These are phyloP conservation scores for Neoboletus subvelutipes DNA, from an alignment of 768 basidiomycete species.

Conservation along the genomic window DNA sequence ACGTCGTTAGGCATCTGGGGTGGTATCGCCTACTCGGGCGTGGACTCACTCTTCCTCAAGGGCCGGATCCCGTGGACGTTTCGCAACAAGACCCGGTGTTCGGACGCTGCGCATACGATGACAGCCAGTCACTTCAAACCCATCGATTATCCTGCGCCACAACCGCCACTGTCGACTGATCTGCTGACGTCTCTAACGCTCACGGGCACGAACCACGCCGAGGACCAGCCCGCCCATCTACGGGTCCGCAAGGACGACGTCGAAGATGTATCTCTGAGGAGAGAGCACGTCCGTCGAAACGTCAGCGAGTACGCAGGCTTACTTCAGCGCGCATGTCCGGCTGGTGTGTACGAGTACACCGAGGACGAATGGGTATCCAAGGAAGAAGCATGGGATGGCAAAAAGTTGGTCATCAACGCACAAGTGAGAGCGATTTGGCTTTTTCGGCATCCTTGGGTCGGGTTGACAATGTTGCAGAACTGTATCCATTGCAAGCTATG, in stretches of 20 bases:
- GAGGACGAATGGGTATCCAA: constrained; percentile 56
- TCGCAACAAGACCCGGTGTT: constrained; percentile 51
- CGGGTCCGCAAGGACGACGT: constrained; percentile 49
- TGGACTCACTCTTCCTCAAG: constrained; percentile 82
- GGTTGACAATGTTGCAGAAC: constrained; percentile 59
- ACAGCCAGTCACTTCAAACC: constrained; percentile 64
- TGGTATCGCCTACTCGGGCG: constrained; percentile 83
- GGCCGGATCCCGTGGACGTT: constrained; percentile 95
- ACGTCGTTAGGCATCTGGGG: constrained; percentile 80
- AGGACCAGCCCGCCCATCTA: constrained; percentile 91
- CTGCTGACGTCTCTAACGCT: constrained; percentile 86
- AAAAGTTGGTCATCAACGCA: constrained; percentile 93
- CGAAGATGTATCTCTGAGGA: constrained; percentile 46
- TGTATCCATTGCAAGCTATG: constrained; percentile 95
- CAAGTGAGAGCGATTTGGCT: constrained; percentile 57
- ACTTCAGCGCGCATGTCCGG: constrained; percentile 88
- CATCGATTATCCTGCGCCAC: constrained; percentile 83
- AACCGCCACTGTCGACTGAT: constrained; percentile 91
- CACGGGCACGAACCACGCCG: constrained; percentile 93
- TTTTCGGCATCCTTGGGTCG: not conserved
- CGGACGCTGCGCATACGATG: constrained; percentile 72
- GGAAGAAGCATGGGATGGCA: constrained; percentile 68
- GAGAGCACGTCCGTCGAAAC: constrained; percentile 74
- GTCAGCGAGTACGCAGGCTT: constrained; percentile 81
- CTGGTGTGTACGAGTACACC: constrained; percentile 96